These are phyloP conservation scores for Avena eriantha DNA, from an alignment of 176 grass and related monocot species.

Conservation along the genomic window DNA sequence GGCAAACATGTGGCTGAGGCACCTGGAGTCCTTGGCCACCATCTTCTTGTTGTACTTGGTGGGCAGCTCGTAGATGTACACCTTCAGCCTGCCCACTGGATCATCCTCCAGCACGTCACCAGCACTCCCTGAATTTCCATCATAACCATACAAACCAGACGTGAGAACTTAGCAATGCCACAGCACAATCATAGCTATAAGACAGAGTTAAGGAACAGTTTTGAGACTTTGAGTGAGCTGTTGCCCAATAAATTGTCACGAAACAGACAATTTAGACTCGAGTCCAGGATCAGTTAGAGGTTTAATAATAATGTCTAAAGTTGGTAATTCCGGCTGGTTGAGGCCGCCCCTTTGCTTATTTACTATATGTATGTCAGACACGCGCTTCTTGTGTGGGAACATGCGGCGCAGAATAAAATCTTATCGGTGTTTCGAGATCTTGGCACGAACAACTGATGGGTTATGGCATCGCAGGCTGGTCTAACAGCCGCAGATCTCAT, in stretches of 20 bases:
- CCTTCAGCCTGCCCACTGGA: slow-evolving; percentile 76
- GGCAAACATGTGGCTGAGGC: slow-evolving; percentile 79
- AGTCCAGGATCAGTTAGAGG: neutral
- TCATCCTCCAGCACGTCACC: slow-evolving; percentile 82
- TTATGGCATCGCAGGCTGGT: neutral
- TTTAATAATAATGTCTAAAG: neutral
- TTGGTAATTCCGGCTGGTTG: neutral
- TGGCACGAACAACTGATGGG: neutral
- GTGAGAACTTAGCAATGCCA: neutral
- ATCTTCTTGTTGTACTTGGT: slow-evolving; percentile 81
- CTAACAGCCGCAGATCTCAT: slow-evolving; percentile 6
- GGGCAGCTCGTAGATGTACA: slow-evolving; percentile 68
- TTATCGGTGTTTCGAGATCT: slow-evolving; percentile 9
- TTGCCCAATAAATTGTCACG: neutral
- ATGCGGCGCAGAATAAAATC: neutral
- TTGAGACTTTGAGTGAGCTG: neutral
- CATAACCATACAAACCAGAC: neutral
- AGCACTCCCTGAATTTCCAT: slow-evolving; percentile 54
- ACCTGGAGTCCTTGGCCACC: slow-evolving; percentile 69
- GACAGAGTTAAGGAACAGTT: neutral
- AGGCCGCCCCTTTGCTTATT: slow-evolving; percentile 3
- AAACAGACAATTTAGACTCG: neutral
- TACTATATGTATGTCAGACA: slow-evolving; percentile 3
- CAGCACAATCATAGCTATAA: neutral
- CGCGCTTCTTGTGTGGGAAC: slow-evolving; percentile 14